phyloP scores from a whole-genome alignment of 2,329 filamentous ascomycete genomes.

The Fusarium sp. region DNA sequence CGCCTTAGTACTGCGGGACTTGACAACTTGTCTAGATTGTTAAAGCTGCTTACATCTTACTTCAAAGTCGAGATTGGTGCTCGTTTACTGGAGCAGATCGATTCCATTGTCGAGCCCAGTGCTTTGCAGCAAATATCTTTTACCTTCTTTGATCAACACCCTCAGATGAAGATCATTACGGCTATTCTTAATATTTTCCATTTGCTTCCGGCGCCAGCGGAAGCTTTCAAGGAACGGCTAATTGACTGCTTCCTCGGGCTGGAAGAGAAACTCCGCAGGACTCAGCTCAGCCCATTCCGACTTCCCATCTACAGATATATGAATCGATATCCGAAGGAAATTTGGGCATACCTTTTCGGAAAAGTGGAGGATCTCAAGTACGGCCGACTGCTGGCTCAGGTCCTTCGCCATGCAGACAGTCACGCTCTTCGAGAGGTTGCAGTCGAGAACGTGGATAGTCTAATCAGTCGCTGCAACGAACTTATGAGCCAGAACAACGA shows the following conservation, averaged over 20 bases:
- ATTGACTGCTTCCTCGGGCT: constrained; percentile 91
- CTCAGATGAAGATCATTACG: constrained; percentile 92
- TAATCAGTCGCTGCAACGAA: constrained; percentile 74
- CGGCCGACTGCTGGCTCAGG: constrained; percentile 89
- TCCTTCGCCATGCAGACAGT: constrained; percentile 79
- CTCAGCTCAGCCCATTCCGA: constrained; percentile 90
- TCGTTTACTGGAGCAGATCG: constrained; percentile 92
- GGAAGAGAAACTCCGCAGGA: constrained; percentile 84
- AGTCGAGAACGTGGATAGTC: constrained; percentile 74
- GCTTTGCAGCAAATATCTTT: constrained; percentile 91
- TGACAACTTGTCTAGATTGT: constrained; percentile 86
- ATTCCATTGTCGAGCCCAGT: constrained; percentile 82
- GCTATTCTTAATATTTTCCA: constrained; percentile 98
- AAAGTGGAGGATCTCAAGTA: constrained; percentile 86
- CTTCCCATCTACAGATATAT: constrained; percentile 91
- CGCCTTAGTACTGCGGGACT: constrained; percentile 87
- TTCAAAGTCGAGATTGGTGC: constrained; percentile 99
- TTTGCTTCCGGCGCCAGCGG: constrained; percentile 88
- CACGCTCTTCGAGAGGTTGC: constrained; percentile 77
- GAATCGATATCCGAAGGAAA: constrained; percentile 89
- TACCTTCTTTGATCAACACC: constrained; percentile 90
- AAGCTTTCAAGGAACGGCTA: constrained; percentile 88
- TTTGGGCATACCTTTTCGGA: constrained; percentile 81
- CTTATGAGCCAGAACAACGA: constrained; percentile 73
- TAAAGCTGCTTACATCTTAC: constrained; percentile 94